Evolutionary conservation across 1,139 yeast genomes (phyloP).

Genomic region (Yamadazyma diddensiae): DNA sequence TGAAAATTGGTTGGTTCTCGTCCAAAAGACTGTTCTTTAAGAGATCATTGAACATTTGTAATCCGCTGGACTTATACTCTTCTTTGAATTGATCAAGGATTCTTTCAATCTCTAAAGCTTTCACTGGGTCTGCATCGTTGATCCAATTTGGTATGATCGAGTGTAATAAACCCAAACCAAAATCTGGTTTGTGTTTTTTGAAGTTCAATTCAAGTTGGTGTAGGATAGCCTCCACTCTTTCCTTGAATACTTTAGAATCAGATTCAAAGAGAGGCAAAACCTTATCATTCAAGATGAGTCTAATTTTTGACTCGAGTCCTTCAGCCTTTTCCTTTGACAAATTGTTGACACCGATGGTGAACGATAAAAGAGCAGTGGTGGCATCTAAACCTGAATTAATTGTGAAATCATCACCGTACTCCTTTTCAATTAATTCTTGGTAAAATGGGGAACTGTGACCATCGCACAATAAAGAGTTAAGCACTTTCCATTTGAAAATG

Average conservation of each 20-base stretch:
- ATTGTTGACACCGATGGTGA: conserved; percentile 86
- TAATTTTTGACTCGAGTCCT: conserved; percentile 44
- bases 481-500: conserved; percentile 68
- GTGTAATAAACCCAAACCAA: conserved; percentile 78
- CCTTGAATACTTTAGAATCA: conserved; percentile 49
- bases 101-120: conserved; percentile 61
- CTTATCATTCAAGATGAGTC: conserved; percentile 32
- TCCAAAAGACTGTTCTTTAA: conserved; percentile 51
- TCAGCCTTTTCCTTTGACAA: conserved; percentile 50
- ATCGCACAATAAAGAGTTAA: conserved; percentile 73
- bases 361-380: conserved; percentile 72
- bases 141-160: conserved; percentile 82
- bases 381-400: conserved; percentile 88
- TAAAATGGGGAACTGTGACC: conserved; percentile 93
- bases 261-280: conserved; percentile 40
- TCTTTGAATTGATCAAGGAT: conserved; percentile 56
- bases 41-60: conserved; percentile 54
- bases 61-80: conserved; percentile 56
- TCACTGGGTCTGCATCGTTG: conserved; percentile 71
- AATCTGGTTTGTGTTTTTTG: conserved; percentile 85
- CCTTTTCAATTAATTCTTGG: conserved; percentile 78
- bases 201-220: conserved; percentile 84
- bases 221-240: conserved; percentile 76
- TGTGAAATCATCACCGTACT: conserved; percentile 81
- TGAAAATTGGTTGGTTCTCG: conserved; percentile 52